phyloP scores from a whole-genome alignment of 2,329 filamentous ascomycete genomes.

The Diaporthe destruens region DNA sequence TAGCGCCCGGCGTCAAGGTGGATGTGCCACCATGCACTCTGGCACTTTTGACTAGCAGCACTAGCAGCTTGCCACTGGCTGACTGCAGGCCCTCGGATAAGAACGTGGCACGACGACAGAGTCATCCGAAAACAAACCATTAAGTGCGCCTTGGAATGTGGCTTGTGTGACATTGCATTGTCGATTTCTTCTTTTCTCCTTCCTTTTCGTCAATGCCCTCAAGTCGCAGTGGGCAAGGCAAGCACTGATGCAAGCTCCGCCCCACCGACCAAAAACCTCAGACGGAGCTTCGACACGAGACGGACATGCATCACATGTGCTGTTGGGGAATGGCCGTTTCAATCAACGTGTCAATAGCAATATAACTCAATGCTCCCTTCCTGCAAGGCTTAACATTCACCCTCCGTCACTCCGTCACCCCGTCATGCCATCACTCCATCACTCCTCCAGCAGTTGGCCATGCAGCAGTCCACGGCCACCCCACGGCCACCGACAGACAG shows the following conservation, averaged over 20 bases:
- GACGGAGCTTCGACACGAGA: constrained; percentile 31
- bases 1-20: constrained; percentile 43
- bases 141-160: neutral
- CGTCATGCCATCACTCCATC: neutral
- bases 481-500: neutral
- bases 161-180: constrained; percentile 14
- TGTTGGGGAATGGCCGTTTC: constrained; percentile 8
- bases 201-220: neutral
- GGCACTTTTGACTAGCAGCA: constrained; percentile 30
- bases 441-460: neutral
- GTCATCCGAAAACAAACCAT: neutral
- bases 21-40: constrained; percentile 42
- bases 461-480: too few species aligned
- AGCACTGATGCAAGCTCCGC: constrained; percentile 22
- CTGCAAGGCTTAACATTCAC: neutral
- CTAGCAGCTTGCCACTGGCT: neutral
- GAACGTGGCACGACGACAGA: constrained; percentile 6
- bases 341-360: constrained; percentile 29
- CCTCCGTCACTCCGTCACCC: neutral
- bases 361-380: constrained; percentile 26
- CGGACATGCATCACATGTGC: constrained; percentile 14
- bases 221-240: neutral
- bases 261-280: constrained; percentile 12
- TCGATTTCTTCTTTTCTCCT: neutral
- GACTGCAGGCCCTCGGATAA: constrained; percentile 2